Evolutionary conservation across 768 basidiomycete species (phyloP), one percentile per base, ranked within the genome.

Genomic region (Leccinum fibrillosum): DNA sequence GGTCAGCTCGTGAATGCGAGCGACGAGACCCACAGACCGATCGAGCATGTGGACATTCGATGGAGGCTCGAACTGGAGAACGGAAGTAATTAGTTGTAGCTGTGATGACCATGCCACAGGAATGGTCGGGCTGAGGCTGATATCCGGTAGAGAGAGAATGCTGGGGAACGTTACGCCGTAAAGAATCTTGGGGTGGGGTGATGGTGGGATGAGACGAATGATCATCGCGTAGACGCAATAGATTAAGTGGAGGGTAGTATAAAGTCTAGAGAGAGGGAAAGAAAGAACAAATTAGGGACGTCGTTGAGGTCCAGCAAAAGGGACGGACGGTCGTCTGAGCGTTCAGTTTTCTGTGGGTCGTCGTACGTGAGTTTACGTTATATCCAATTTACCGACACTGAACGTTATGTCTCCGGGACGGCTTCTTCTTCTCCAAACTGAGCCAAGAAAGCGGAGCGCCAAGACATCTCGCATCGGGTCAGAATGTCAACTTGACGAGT

Each of bases 21-120:
- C 77, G 13, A 82, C 76, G 26, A 88, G 70, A 48, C 83, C 84
- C 5, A 80, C 82, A 21, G 84, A 77, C 62, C 79, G 79, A 74
- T 89, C 88, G 48, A 88, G 74, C 32, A 81, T 78, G 67, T 87
- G 85, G 9, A 86, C 70, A 17, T 74, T 74, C 0, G 70, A 68
- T 2, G 84, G 87, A 26, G 78, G 65, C 23, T 84, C 80, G 42
- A 88, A 78, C 26, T 81, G 80, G 35, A 83, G 80, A 17, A 77
- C 62, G 44, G 77, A 72, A 3, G 71, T 75, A 21, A 86, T 71
- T 44, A 80, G 70, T 21, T 78, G 75, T n/a, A 86, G 72, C 59
- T 85, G 82, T 26, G 76, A 70, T 5, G 76, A 75, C 86, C 86
- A 90, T 37, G 80, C 72, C 23, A 69, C 65, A 25, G 87, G 85